Evolutionary conservation across 805 yeast genomes (phyloP).

Genomic region (Torulaspora indica): DNA sequence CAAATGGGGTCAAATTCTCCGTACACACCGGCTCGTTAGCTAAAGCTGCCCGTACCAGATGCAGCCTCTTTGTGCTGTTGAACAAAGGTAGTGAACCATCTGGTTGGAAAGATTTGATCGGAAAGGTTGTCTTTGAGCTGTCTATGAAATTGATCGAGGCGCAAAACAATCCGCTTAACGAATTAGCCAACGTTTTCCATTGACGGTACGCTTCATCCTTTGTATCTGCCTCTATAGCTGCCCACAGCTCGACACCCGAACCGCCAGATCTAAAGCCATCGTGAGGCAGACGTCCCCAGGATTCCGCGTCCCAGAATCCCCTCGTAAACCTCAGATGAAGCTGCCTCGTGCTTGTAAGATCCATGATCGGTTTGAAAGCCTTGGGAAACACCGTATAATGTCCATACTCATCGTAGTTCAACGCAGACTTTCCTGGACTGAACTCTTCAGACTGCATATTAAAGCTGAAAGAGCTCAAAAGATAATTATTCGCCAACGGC

Average conservation of each 20-base stretch:
- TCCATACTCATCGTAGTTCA: slow-evolving; percentile 25
- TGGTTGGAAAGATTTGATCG: slow-evolving; percentile 40
- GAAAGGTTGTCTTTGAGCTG: slow-evolving; percentile 67
- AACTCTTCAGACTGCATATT: slow-evolving; percentile 50
- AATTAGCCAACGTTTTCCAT: slow-evolving; percentile 71
- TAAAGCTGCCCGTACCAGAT: slow-evolving; percentile 72
- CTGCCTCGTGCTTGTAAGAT: slow-evolving; percentile 61
- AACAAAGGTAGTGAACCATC: slow-evolving; percentile 28
- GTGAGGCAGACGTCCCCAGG: slow-evolving; percentile 78
- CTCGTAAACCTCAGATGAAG: slow-evolving; percentile 83
- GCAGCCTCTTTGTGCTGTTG: slow-evolving; percentile 40
- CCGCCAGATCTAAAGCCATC: slow-evolving; percentile 79
- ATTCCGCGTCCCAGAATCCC: slow-evolving; percentile 90
- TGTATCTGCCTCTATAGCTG: slow-evolving; percentile 62
- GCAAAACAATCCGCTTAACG: slow-evolving; percentile 87
- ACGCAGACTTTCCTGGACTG: slow-evolving; percentile 26
- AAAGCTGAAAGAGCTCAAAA: slow-evolving; percentile 70
- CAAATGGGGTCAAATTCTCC: slow-evolving; percentile 89
- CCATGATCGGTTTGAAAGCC: slow-evolving; percentile 70
- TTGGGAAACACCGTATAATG: slow-evolving; percentile 76
- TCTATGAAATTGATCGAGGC: slow-evolving; percentile 91
- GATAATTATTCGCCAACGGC: slow-evolving; percentile 69
- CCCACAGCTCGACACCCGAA: slow-evolving; percentile 92
- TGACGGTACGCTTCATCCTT: slow-evolving; percentile 50
- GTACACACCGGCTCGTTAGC: slow-evolving; percentile 97